Evolutionary conservation across 768 basidiomycete species (phyloP).

Genomic region (Ramaria sp.): DNA sequence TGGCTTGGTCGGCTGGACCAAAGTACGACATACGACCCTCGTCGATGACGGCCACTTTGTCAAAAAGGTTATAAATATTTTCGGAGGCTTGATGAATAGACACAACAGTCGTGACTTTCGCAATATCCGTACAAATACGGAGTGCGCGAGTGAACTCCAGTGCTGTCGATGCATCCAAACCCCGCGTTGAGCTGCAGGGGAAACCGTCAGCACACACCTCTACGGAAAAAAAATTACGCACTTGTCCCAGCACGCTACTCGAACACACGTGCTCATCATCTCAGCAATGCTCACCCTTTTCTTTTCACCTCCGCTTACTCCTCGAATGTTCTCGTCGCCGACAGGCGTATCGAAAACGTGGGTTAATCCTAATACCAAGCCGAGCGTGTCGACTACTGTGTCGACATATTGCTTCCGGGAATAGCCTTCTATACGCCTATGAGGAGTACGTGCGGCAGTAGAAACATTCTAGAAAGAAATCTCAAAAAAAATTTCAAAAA

Average conservation of each 20-base stretch:
- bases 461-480: conserved; percentile 33
- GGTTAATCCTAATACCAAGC: conserved; percentile 45
- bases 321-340: conserved; percentile 33
- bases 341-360: conserved; percentile 31
- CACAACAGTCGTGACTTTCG: conserved; percentile 69
- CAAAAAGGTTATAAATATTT: conserved; percentile 53
- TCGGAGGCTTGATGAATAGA: conserved; percentile 82
- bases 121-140: conserved; percentile 74
- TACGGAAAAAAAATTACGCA: conserved; percentile 16
- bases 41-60: conserved; percentile 75
- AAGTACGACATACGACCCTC: conserved; percentile 68
- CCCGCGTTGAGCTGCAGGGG: conserved; percentile 56
- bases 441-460: conserved; percentile 56
- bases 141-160: conserved; percentile 76
- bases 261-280: conserved; percentile 57
- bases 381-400: conserved; percentile 39
- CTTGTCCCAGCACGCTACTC: conserved; percentile 73
- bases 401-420: conserved; percentile 33
- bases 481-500: neutral
- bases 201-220: conserved; percentile 22
- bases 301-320: conserved; percentile 68
- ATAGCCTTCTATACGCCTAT: conserved; percentile 36
- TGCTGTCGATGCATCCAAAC: conserved; percentile 79
- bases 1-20: conserved; percentile 53
- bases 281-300: conserved; percentile 81